phyloP scores from a whole-genome alignment of 192 early-diverging fungal species.

The Umbelopsis sp. region DNA sequence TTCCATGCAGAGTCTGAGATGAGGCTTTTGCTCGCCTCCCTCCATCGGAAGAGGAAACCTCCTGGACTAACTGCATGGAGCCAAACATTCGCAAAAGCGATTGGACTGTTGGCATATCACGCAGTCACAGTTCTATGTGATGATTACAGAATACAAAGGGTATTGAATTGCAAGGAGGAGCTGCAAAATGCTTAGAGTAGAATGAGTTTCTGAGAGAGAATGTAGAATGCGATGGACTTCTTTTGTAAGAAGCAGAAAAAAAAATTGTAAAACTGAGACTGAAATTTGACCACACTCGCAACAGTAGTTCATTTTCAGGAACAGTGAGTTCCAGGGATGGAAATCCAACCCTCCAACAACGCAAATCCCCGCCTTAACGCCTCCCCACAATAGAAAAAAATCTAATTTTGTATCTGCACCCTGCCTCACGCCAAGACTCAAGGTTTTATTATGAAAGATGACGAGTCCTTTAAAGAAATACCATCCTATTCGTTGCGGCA shows the following conservation, averaged over 20 bases:
- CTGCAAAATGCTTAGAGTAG: background rate
- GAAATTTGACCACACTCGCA: slow-evolving; percentile 5
- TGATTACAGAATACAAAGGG: background rate
- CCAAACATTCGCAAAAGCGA: slow-evolving; percentile 38
- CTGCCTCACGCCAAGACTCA: background rate
- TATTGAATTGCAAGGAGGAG: background rate
- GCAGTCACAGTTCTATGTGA: background rate
- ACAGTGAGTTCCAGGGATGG: background rate
- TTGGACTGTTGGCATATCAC: slow-evolving; percentile 4
- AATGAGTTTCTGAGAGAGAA: too few relatives aligned
- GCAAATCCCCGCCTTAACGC: too few relatives aligned
- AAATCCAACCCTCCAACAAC: too few relatives aligned
- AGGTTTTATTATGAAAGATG: background rate
- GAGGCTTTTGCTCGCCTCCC: background rate
- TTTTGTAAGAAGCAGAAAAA: background rate
- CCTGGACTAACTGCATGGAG: slow-evolving; percentile 38
- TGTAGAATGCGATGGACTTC: background rate
- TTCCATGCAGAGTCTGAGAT: background rate
- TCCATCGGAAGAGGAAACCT: slow-evolving; percentile 29
- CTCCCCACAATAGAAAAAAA: background rate
- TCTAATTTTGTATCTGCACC: background rate
- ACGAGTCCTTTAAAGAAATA: background rate
- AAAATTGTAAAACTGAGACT: slow-evolving; percentile 7
- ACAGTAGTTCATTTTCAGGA: background rate
- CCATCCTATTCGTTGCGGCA: background rate